Evolutionary conservation across 139 green algal genomes (phyloP), one percentile per base, ranked within the genome.

Genomic region (Klebsormidium nitens): DNA sequence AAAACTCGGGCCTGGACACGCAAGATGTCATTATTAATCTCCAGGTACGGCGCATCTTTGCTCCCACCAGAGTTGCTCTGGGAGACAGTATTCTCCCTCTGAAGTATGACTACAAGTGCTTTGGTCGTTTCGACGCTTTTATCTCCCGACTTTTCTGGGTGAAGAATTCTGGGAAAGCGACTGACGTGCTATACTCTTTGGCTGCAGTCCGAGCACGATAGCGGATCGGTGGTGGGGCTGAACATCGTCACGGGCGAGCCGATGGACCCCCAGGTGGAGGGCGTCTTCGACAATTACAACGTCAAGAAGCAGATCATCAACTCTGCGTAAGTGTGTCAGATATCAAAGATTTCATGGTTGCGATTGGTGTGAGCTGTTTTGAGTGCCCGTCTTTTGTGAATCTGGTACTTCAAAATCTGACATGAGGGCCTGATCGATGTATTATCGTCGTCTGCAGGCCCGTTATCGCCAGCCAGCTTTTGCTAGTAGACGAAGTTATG

Each of bases 291-390:
- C 81, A 97, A 96, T 82, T 91, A 89, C 72, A 84, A 87, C 3
- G 94, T 98, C n/a, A 99, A 99, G 87, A 77, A 79, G 69, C 93
- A 99, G 82, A 88, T 97, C 48, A 82, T 99, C 49, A 87, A 96
- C 72, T 89, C 77, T 34, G 91, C 93, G 23, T 80, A 76, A 79
- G 66, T 72, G 47, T 40, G 6, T 11, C 72, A 37, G 72, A 14
- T 11, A 14, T 38, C 5, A 11, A 14, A 29, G 8, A 44, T n/a
- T 70, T 72, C 5, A 58, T 26, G 11, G 59, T 14, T 59, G 60
- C 31, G 17, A 23, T 67, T 11, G 19, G 8, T 67, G 59, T 34
- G n/a, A 5, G 5, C 19, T 29, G 23, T 59, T 55, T 19, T 19
- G 28, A 59, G 17, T 14, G 59, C 26, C 19, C 11, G 60, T 44